Percentiles rank a stretch among this genome's conserved stretches.
These are phyloP conservation scores for Populus simonii DNA, from an alignment of 345 rosid species.

Conservation along the genomic window DNA sequence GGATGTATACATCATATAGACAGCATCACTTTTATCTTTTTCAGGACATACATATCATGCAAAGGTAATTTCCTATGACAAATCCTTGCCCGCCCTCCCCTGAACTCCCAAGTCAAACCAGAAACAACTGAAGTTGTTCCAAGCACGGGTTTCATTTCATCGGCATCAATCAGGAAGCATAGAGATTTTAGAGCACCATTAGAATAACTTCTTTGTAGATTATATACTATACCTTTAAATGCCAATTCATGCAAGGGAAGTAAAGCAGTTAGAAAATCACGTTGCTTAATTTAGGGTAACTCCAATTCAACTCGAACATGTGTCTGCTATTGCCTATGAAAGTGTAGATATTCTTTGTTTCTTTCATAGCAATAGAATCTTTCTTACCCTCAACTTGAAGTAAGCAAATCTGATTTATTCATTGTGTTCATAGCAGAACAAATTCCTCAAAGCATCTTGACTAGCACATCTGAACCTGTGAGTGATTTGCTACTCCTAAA, in stretches of 20 bases:
- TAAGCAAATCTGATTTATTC: not conserved
- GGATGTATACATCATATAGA: not conserved
- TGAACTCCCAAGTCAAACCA: not conserved
- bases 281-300: not conserved
- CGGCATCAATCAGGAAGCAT: not conserved
- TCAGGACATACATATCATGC: not conserved
- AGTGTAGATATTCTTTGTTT: not conserved
- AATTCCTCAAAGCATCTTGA: not conserved
- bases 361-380: not conserved
- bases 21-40: not conserved
- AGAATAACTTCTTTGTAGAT: not conserved
- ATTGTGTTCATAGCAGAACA: not conserved
- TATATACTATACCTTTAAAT: not conserved
- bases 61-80: not conserved
- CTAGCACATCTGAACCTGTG: not conserved
- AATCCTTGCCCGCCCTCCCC: not conserved
- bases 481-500: not conserved
- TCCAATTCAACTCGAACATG: not conserved
- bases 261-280: not conserved
- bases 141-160: not conserved
- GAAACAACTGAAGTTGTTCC: not conserved
- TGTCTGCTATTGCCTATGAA: not conserved
- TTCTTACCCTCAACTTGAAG: not conserved
- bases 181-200: not conserved
- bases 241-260: not conserved